Evolutionary conservation across 768 basidiomycete genomes (phyloP).

Genomic region (Russula virescens): DNA sequence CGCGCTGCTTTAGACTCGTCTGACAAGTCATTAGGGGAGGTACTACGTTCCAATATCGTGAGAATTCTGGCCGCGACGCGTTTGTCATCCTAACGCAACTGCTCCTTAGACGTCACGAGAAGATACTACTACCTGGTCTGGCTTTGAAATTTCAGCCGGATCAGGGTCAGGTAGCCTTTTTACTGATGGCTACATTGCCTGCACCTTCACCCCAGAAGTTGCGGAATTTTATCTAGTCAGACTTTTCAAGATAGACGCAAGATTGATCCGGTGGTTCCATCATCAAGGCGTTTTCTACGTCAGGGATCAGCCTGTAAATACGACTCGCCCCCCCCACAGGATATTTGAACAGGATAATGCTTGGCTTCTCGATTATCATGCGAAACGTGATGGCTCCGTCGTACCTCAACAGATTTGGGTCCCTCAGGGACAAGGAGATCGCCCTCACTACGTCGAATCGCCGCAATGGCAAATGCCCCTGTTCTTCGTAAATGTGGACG

Average conservation of each 20-base stretch:
- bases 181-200: slow-evolving; percentile 15
- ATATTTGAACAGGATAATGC: not conserved
- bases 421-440: slow-evolving; percentile 17
- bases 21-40: not conserved
- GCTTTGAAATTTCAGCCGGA: no score
- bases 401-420: slow-evolving; percentile 20
- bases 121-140: no score
- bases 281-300: not conserved
- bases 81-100: not conserved
- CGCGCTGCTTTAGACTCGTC: not conserved
- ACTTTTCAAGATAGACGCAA: slow-evolving; percentile 5
- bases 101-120: no score
- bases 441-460: slow-evolving; percentile 17
- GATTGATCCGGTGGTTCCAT: not conserved
- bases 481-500: slow-evolving; percentile 9
- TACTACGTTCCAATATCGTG: not conserved
- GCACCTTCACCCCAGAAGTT: slow-evolving; percentile 5
- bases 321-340: not conserved
- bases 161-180: no score
- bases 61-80: not conserved
- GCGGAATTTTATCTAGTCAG: not conserved
- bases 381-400: slow-evolving; percentile 5
- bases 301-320: not conserved
- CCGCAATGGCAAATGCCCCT: slow-evolving; percentile 12
- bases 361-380: slow-evolving; percentile 13